These are phyloP conservation scores for Penicillium sp. DNA, from an alignment of 2,329 filamentous ascomycete species.

Conservation along the genomic window DNA sequence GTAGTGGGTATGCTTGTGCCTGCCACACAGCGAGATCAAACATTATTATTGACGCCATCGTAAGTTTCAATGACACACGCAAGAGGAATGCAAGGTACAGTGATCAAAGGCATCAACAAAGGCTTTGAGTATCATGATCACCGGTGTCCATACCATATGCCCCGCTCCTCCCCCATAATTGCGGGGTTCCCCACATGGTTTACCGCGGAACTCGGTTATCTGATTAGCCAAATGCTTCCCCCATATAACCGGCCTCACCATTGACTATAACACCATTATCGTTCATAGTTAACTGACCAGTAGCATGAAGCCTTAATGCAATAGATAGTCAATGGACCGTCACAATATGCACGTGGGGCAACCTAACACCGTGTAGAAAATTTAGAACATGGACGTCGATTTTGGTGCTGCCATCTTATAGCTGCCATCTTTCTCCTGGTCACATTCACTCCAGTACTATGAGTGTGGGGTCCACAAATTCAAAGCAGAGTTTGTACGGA, in stretches of 20 bases:
- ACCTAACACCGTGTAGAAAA: too few relatives aligned
- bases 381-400: conserved; percentile 14
- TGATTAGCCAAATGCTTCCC: not conserved
- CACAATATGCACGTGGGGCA: not conserved
- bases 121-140: too few relatives aligned
- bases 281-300: too few relatives aligned
- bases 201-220: conserved; percentile 6
- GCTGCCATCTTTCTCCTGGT: conserved; percentile 22
- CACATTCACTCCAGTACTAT: conserved; percentile 28
- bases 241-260: not conserved
- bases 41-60: too few relatives aligned
- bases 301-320: too few relatives aligned
- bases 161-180: not conserved
- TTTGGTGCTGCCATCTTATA: conserved; percentile 24
- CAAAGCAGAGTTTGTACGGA: conserved; percentile 38
- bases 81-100: too few relatives aligned
- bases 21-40: too few relatives aligned
- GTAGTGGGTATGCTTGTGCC: too few relatives aligned
- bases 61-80: too few relatives aligned
- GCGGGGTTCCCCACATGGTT: conserved; percentile 1
- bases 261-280: not conserved
- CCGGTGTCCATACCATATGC: not conserved
- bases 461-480: not conserved
- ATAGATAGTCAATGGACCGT: not conserved
- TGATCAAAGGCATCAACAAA: too few relatives aligned